Base-by-base conservation (phyloP, 2,329 filamentous ascomycete genomes). In the Geosmithia flava region DNA sequence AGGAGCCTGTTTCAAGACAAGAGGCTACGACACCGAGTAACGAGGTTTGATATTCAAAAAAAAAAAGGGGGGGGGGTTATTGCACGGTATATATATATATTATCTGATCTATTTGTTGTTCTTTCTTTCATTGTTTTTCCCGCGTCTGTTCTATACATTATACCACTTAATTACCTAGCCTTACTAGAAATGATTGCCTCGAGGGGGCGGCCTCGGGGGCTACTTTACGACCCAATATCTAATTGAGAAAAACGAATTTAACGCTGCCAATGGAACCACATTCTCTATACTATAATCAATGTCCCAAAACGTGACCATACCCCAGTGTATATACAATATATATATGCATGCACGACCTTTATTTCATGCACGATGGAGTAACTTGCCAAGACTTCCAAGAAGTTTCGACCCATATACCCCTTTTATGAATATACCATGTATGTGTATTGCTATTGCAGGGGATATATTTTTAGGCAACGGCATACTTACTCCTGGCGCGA, bases 401-500 rank as follows among this genome's bases (percentile, higher is more conserved):
- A 6, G 33, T 13, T 16, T 37, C n/a, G 33, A 11, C 33, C 33
- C 11, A 7, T 3, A 37, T 3, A 37, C 15, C 15, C 11, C 33
- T 13, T 11, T 37, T 11, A 7, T 37, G 33, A n/a, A n/a, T n/a
- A n/a, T n/a, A n/a, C n/a, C n/a, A n/a, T 8, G 23, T 27, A 27
- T 37, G 33, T 37, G 33, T 13, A 13, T 37, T 11, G 33, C 29
- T 7, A 30, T 6, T 30, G 11, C 3, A 37, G 10, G 33, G 11
- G 33, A 37, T 6, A 13, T 37, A 11, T 11, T 13, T 16, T 13
- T 37, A 44, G 16, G 42, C 42, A n/a, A 44, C 47, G 19, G 47
- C 47, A 17, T 19, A 48, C 41, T 19, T 48, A 39, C 47, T 48
- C 41, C 43, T 48, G 11, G 41, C 7, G 13, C 47, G 23, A 33